phyloP scores from a whole-genome alignment of 129 eudicot genomes.

The Ambrosia trifida region DNA sequence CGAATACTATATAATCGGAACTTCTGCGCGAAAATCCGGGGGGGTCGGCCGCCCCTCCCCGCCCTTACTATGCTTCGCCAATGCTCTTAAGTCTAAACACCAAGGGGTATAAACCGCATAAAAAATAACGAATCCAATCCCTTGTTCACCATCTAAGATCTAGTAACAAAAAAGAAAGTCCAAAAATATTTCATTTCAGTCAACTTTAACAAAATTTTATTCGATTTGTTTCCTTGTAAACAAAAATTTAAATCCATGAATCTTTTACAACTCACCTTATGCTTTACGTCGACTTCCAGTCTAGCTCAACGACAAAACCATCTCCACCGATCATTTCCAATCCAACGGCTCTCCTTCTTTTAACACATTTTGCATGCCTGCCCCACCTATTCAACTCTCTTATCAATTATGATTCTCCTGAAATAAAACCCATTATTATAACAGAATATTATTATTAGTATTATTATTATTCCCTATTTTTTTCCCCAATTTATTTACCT shows the following conservation, averaged over 20 bases:
- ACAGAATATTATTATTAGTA: no score
- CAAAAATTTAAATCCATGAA: conserved; percentile 20
- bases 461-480: not conserved
- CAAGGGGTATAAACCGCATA: no score
- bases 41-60: no score
- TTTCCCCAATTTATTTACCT: conserved; percentile 23
- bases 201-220: conserved; percentile 13
- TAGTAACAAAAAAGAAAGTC: no score
- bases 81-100: no score
- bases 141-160: no score
- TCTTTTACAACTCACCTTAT: conserved; percentile 38
- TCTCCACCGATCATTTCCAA: conserved; percentile 34
- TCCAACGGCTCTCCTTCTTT: conserved; percentile 23
- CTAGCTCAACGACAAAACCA: conserved; percentile 32
- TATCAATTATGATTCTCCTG: conserved; percentile 7
- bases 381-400: conserved; percentile 29
- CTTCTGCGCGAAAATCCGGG: no score
- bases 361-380: conserved; percentile 39
- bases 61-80: no score
- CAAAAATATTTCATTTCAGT: not conserved
- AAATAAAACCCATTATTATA: not conserved
- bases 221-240: conserved; percentile 22
- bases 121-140: no score
- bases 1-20: no score
- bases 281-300: conserved; percentile 40